A percentile compares a stretch with the other conserved stretches of the same genome.
Conservation (phyloP, 306 rosid genomes). For the Ammopiptanthus mongolicus region DNA sequence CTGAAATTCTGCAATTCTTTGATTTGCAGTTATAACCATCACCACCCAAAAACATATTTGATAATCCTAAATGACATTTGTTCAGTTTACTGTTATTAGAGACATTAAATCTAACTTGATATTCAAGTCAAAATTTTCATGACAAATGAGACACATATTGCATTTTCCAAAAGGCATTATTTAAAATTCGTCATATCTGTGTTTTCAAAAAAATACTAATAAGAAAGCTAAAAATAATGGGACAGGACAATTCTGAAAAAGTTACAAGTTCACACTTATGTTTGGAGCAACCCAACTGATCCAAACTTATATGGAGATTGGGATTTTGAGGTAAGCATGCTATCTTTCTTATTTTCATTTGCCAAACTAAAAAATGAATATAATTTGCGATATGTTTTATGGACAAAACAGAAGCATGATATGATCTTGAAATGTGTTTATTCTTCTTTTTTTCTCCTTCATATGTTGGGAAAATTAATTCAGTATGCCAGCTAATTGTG, state of each 20-base stretch:
- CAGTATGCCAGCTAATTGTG: neutral
- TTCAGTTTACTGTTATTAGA: neutral
- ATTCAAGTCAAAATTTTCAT: neutral
- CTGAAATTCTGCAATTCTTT: too few relatives aligned
- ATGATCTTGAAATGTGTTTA: neutral
- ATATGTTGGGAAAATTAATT: neutral
- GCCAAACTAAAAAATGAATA: neutral
- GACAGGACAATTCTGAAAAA: conserved; percentile 61
- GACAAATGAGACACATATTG: neutral
- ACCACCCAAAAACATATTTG: neutral
- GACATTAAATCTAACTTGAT: neutral
- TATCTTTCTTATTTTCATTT: neutral
- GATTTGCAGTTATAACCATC: too few relatives aligned
- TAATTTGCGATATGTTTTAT: neutral
- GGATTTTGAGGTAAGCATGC: conserved; percentile 72
- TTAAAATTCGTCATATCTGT: neutral
- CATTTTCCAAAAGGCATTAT: neutral
- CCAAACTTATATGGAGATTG: conserved; percentile 75
- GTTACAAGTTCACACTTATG: conserved; percentile 44
- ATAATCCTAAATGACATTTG: neutral
- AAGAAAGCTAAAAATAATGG: neutral
- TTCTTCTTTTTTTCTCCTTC: neutral
- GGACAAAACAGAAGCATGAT: neutral
- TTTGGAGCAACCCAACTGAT: conserved; percentile 71
- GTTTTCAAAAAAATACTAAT: neutral